These are phyloP conservation scores for Apophysomyces trapeziformis DNA, from an alignment of 371 early-diverging fungal species.

Conservation along the genomic window DNA sequence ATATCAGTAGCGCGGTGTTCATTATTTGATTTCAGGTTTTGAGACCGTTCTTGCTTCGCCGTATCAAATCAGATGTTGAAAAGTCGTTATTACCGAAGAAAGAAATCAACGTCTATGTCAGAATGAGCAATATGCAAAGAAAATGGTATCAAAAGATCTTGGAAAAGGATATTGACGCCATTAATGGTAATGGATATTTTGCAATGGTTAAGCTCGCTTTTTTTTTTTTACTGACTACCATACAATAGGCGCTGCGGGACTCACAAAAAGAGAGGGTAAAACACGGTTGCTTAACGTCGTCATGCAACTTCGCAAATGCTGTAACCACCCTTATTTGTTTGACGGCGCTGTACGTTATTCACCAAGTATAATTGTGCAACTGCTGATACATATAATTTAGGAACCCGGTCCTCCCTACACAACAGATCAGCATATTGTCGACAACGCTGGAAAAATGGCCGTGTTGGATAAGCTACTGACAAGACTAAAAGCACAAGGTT, in stretches of 20 bases:
- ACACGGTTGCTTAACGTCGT: slow-evolving; percentile 96
- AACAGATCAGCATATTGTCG: slow-evolving; percentile 96
- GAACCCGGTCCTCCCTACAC: slow-evolving; percentile 92
- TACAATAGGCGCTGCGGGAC: slow-evolving; percentile 35
- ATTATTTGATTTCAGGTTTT: slow-evolving; percentile 57
- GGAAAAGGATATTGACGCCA: slow-evolving; percentile 97
- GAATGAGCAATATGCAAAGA: slow-evolving; percentile 95
- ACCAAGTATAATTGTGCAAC: neutral
- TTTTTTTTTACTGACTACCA: neutral
- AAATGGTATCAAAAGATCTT: slow-evolving; percentile 97
- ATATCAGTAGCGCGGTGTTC: neutral
- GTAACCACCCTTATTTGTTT: slow-evolving; percentile 99
- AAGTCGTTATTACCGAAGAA: slow-evolving; percentile 97
- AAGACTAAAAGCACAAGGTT: slow-evolving; percentile 87
- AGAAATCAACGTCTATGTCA: slow-evolving; percentile 95
- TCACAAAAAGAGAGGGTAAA: slow-evolving; percentile 75
- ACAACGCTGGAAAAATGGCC: slow-evolving; percentile 94
- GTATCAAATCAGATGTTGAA: slow-evolving; percentile 99
- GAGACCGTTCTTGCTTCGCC: slow-evolving; percentile 95
- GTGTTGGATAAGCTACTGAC: slow-evolving; percentile 92
- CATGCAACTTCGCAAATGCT: slow-evolving; percentile 99
- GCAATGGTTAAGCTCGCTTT: neutral
- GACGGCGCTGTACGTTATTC: slow-evolving; percentile 83
- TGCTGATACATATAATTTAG: slow-evolving; percentile 14
- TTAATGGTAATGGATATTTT: slow-evolving; percentile 71